Conservation (phyloP, 202 grass and related monocot species). For the Schoenoplectus triqueter region DNA sequence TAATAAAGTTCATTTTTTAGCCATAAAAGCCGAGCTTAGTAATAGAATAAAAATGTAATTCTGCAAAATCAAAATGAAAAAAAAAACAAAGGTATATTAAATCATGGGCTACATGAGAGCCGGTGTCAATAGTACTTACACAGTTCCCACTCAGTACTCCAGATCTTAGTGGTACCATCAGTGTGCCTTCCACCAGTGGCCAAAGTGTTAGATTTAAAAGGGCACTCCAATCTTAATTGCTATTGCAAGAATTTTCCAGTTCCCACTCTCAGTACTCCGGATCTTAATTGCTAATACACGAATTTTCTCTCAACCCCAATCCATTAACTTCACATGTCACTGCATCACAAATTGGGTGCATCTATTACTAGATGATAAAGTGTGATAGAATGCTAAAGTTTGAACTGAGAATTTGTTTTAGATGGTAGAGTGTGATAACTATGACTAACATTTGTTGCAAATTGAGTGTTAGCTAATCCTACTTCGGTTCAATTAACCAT, state of each 20-base stretch:
- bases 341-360: conserved; percentile 37
- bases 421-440: too few species aligned
- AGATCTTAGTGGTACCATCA: conserved; percentile 46
- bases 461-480: not conserved
- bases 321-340: conserved; percentile 42
- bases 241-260: conserved; percentile 44
- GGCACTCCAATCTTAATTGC: conserved; percentile 26
- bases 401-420: not conserved
- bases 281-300: conserved; percentile 32
- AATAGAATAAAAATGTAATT: not conserved
- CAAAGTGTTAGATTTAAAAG: conserved; percentile 40
- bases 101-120: conserved; percentile 35
- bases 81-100: not conserved
- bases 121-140: conserved; percentile 33
- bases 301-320: conserved; percentile 44
- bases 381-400: conserved; percentile 26
- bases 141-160: conserved; percentile 44
- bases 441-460: not conserved
- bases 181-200: conserved; percentile 42
- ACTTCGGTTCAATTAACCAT: not conserved
- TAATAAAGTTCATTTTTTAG: not conserved
- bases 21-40: not conserved
- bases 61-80: not conserved
- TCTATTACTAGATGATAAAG: conserved; percentile 29
- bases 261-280: conserved; percentile 41